Evolutionary conservation across 208 protist genomes (phyloP).

Genomic region (Trichomonas vaginalis): DNA sequence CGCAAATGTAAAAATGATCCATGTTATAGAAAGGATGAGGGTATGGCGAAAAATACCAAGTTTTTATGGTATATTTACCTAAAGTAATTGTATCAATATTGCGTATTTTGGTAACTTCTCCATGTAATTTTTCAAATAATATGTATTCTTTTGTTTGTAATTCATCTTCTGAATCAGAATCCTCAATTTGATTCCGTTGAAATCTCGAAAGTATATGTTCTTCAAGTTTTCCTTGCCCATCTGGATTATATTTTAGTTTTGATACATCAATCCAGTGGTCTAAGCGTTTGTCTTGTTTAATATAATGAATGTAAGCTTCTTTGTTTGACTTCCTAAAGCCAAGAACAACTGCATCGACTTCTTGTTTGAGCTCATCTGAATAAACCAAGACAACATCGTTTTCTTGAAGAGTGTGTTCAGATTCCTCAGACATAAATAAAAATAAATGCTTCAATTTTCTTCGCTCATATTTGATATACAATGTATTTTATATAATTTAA

Average conservation of each 20-base stretch:
- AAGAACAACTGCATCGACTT: background rate
- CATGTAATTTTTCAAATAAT: background rate
- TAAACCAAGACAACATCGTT: background rate
- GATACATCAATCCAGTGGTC: background rate
- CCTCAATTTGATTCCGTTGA: no score
- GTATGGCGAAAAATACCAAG: slow-evolving; percentile 21
- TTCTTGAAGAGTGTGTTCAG: background rate
- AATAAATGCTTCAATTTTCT: no score
- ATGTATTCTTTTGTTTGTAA: background rate
- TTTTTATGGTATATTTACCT: background rate
- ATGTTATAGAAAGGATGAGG: background rate
- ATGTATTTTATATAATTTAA: no score
- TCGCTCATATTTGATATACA: no score
- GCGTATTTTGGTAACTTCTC: background rate
- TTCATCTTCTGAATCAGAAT: background rate
- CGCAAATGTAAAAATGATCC: slow-evolving; percentile 13
- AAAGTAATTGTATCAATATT: background rate
- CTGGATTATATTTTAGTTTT: background rate
- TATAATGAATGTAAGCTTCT: background rate
- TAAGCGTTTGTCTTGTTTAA: background rate
- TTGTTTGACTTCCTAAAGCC: background rate
- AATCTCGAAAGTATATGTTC: background rate
- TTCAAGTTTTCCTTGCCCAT: background rate
- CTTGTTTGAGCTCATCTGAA: background rate
- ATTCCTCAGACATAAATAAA: background rate